Conservation (phyloP, 495 filamentous ascomycete species). For the Cairneyella variabilis region DNA sequence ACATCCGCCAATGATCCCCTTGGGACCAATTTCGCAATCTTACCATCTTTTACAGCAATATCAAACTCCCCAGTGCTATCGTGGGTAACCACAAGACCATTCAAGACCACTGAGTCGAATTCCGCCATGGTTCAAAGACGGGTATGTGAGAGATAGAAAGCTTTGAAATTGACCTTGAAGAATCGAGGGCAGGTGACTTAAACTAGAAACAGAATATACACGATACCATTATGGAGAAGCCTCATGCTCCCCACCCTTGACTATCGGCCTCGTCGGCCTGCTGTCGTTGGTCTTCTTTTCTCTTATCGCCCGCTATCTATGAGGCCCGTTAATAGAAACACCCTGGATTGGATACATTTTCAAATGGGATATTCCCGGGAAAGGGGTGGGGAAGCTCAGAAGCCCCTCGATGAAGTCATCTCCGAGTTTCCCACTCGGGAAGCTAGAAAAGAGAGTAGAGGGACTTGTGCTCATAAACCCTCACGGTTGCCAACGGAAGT, state of each 20-base stretch:
- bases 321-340: background rate
- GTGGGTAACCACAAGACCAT: slow-evolving; percentile 46
- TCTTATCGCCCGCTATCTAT: slow-evolving; percentile 12
- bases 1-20: slow-evolving; percentile 28
- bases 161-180: background rate
- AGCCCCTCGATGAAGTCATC: too few relatives aligned
- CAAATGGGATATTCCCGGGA: too few relatives aligned
- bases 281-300: background rate
- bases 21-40: slow-evolving; percentile 43
- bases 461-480: too few relatives aligned
- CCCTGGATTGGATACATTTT: too few relatives aligned
- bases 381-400: too few relatives aligned
- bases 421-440: too few relatives aligned
- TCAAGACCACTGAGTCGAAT: slow-evolving; percentile 42
- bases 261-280: background rate
- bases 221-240: background rate
- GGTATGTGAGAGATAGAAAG: background rate
- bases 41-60: slow-evolving; percentile 50
- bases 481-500: too few relatives aligned
- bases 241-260: background rate
- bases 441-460: too few relatives aligned
- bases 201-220: background rate
- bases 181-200: background rate
- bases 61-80: slow-evolving; percentile 41
- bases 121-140: slow-evolving; percentile 14